phyloP scores from a whole-genome alignment of 768 basidiomycete species.

The Galerina marginata region DNA sequence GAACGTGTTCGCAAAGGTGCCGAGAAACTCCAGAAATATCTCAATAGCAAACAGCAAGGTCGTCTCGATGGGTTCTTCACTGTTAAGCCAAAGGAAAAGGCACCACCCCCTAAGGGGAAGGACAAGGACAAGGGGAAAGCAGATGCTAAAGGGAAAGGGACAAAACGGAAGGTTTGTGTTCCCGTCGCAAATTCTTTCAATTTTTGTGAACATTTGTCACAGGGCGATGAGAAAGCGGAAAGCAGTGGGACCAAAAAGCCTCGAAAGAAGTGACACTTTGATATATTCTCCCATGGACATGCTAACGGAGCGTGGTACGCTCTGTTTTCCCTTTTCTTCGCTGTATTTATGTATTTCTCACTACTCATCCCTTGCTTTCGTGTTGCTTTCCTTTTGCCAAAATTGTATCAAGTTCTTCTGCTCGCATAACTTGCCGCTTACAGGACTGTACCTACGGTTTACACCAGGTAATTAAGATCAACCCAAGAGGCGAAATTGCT shows the following conservation, averaged over 20 bases:
- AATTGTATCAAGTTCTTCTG: background rate
- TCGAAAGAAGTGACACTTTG: slow-evolving; percentile 41
- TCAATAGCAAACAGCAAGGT: slow-evolving; percentile 93
- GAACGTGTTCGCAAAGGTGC: slow-evolving; percentile 96
- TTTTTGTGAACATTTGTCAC: slow-evolving; percentile 4
- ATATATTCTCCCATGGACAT: background rate
- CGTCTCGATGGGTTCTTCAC: slow-evolving; percentile 96
- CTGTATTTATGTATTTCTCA: slow-evolving; percentile 9
- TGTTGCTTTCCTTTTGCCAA: background rate
- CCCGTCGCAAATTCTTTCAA: background rate
- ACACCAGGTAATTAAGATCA: slow-evolving; percentile 23
- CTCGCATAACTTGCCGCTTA: background rate
- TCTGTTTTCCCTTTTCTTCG: slow-evolving; percentile 1
- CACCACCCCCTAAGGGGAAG: slow-evolving; percentile 26
- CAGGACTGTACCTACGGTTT: background rate
- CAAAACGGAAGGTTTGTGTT: slow-evolving; percentile 59
- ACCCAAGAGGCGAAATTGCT: slow-evolving; percentile 46
- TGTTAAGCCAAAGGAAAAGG: slow-evolving; percentile 64
- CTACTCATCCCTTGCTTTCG: slow-evolving; percentile 13
- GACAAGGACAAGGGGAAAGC: slow-evolving; percentile 22
- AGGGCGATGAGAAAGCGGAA: slow-evolving; percentile 49
- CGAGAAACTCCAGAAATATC: slow-evolving; percentile 87
- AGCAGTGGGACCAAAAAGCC: slow-evolving; percentile 44
- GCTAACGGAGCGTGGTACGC: background rate
- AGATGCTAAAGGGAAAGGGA: slow-evolving; percentile 38